Evolutionary conservation across 2,329 filamentous ascomycete genomes (phyloP), one percentile per base, ranked within the genome.

Genomic region (Chaetomiaceae sp.): DNA sequence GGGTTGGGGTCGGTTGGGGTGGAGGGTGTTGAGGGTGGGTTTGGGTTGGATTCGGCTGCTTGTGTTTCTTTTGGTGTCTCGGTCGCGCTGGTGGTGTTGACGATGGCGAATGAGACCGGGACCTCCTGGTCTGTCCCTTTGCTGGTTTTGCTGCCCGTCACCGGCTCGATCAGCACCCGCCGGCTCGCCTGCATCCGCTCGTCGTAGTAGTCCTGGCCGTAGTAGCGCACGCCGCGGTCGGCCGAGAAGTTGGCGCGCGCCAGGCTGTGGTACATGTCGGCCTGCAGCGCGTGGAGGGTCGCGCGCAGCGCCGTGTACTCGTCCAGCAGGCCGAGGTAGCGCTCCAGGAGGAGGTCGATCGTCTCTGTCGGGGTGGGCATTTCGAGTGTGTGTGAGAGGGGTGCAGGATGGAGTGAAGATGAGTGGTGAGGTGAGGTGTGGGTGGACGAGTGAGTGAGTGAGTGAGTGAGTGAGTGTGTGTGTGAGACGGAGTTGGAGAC

Each of bases 181-280:
- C 78, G 69, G 19, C 66, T 68, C 3, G 85, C 84, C 63, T 82
- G 81, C 82, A 89, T 88, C 41, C 87, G 77, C 57, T 82, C 78
- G 65, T 91, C 86, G 63, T 87, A 92, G 62, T 80, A 78, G 60
- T 88, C 83, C 56, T 73, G 76, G 3, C 86, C 86, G 63, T 86
- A 90, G 37, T 41, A 27, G 81, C 55, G 74, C 55, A 81, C 65
- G 27, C 83, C 78, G 12, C 79, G 72, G 62, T 81, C 74, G n/a
- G 79, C 81, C 23, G 79, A 72, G 67, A 88, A 90, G 68, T 90
- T 89, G 55, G 87, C 87, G 51, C 86, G 79, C n/a, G 87, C 84
- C 35, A 91, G 73, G 57, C 73, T 69, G 50, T 78, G 76, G 62
- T 74, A 79, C 56, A 86, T 75, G 45, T 70, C 69, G 17, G 76